Evolutionary conservation across 78 protist genomes (phyloP), one percentile per base, ranked within the genome.

Genomic region (Planoprotostelium fungivorum): DNA sequence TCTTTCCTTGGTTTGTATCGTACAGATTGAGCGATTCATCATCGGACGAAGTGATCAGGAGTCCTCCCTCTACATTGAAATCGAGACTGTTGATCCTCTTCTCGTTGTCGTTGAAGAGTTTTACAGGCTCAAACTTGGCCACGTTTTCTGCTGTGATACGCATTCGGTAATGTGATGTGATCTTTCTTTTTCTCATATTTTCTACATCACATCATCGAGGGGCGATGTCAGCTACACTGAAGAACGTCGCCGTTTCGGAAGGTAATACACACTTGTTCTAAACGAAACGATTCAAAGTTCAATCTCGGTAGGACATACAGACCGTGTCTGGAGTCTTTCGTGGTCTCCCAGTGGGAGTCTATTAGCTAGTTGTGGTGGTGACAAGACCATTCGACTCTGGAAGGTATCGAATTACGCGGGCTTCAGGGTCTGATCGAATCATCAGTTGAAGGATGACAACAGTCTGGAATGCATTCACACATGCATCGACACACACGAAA

Each of bases 301-400:
- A n/a, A n/a, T n/a, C n/a, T n/a, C n/a, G n/a, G n/a, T n/a, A 51
- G 98, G 93, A 0, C 96, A 93, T 34, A 89, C 88, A n/a, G 96
- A 93, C 83, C 93, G 96, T 36, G 91, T 91, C 9, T 97, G 98
- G 98, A 1, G 38, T 39, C 83, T 90, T 25, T 94, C 92, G 16
- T 97, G 99, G 99, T 34, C 51, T 9, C 97, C 97, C 35, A 28
- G 34, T 5, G 98, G 98, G 0, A 38, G 34, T 5, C 0, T 73
- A 31, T 88, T 97, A 10, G 98, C 99, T n/a, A 84, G 96, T 29
- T 97, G 98, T 88, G 92, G 94, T 36, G 96, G 92, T 29, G 99
- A 98, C 88, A 93, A 93, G 36, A n/a, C 93, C 35, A 87, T 97
- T 9, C 95, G 95, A 25, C 89, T 97, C 16, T 95, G 97, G 97